Percentiles rank a stretch among this genome's conserved stretches.
phyloP scores from a whole-genome alignment of 768 basidiomycete genomes.

The Serpula lacrymans region DNA sequence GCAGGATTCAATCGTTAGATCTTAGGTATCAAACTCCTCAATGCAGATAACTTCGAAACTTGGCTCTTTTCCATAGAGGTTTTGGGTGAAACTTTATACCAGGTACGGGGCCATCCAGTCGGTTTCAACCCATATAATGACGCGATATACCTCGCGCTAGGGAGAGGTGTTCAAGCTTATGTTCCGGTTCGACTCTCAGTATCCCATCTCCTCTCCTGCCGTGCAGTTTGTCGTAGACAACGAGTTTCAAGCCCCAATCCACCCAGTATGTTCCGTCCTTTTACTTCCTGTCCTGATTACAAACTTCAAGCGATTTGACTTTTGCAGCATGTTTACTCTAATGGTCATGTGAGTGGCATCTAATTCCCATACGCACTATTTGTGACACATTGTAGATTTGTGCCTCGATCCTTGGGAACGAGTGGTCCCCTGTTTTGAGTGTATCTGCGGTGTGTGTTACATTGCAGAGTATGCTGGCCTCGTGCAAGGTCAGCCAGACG shows the following conservation, averaged over 20 bases:
- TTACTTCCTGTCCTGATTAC: too few relatives aligned
- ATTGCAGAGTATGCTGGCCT: slow-evolving; percentile 89
- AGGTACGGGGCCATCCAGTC: slow-evolving; percentile 37
- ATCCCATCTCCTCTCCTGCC: slow-evolving; percentile 85
- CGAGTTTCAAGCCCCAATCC: slow-evolving; percentile 63
- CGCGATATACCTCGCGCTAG: slow-evolving; percentile 32
- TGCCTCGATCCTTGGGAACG: slow-evolving; percentile 83
- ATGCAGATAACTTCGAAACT: slow-evolving; percentile 72
- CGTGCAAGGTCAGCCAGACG: slow-evolving; percentile 64
- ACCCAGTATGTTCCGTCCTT: slow-evolving; percentile 56
- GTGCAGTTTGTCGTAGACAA: slow-evolving; percentile 80
- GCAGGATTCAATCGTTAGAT: slow-evolving; percentile 7
- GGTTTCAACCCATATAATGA: not conserved
- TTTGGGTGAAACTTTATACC: slow-evolving; percentile 78
- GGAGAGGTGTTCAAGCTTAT: slow-evolving; percentile 74
- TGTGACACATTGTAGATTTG: slow-evolving; percentile 58
- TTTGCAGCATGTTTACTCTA: slow-evolving; percentile 80
- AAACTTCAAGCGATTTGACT: slow-evolving; percentile 10
- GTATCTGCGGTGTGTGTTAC: slow-evolving; percentile 81
- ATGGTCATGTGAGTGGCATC: slow-evolving; percentile 64
- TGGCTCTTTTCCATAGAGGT: slow-evolving; percentile 83
- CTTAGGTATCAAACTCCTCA: slow-evolving; percentile 67
- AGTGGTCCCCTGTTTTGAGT: slow-evolving; percentile 88
- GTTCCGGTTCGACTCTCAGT: slow-evolving; percentile 78
- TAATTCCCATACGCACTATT: slow-evolving; percentile 8